Evolutionary conservation across 495 filamentous ascomycete genomes (phyloP).

Genomic region (Podospora bellae-mahoneyi): DNA sequence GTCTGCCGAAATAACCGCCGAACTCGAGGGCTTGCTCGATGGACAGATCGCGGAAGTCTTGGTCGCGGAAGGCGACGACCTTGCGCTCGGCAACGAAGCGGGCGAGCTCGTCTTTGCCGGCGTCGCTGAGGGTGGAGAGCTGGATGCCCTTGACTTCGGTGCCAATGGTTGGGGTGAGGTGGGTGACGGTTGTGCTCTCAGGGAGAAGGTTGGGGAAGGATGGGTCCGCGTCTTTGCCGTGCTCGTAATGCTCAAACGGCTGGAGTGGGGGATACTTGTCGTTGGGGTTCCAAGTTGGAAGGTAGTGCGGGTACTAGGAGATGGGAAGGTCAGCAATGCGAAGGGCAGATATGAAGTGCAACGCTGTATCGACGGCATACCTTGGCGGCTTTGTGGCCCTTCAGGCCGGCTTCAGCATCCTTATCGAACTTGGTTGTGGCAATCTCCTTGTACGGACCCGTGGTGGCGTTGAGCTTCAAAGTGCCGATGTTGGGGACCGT

Average conservation of each 20-base stretch:
- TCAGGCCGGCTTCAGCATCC: slow-evolving; percentile 43
- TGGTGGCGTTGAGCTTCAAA: slow-evolving; percentile 38
- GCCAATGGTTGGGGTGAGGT: slow-evolving; percentile 72
- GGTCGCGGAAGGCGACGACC: slow-evolving; percentile 75
- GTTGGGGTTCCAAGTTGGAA: slow-evolving; percentile 66
- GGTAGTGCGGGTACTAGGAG: slow-evolving; percentile 64
- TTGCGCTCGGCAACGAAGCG: slow-evolving; percentile 74
- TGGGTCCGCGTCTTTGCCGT: slow-evolving; percentile 67
- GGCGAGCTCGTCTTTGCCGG: slow-evolving; percentile 77
- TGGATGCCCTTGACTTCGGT: slow-evolving; percentile 75
- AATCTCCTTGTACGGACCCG: slow-evolving; percentile 62
- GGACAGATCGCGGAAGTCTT: slow-evolving; percentile 72
- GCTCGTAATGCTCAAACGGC: slow-evolving; percentile 68
- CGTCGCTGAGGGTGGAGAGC: slow-evolving; percentile 60
- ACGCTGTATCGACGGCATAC: slow-evolving; percentile 18
- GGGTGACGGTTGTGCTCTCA: slow-evolving; percentile 43
- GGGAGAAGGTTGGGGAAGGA: slow-evolving; percentile 64
- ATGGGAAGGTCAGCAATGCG: slow-evolving; percentile 8
- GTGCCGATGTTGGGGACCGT: slow-evolving; percentile 25
- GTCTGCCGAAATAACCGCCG: slow-evolving; percentile 71
- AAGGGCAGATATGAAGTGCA: background rate
- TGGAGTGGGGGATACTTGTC: slow-evolving; percentile 62
- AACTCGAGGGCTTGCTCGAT: slow-evolving; percentile 68
- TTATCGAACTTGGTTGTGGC: slow-evolving; percentile 50
- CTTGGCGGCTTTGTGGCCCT: slow-evolving; percentile 45